These are phyloP conservation scores for Aspergillus pseudoterreus DNA, from an alignment of 2,329 filamentous ascomycete species.

Conservation along the genomic window DNA sequence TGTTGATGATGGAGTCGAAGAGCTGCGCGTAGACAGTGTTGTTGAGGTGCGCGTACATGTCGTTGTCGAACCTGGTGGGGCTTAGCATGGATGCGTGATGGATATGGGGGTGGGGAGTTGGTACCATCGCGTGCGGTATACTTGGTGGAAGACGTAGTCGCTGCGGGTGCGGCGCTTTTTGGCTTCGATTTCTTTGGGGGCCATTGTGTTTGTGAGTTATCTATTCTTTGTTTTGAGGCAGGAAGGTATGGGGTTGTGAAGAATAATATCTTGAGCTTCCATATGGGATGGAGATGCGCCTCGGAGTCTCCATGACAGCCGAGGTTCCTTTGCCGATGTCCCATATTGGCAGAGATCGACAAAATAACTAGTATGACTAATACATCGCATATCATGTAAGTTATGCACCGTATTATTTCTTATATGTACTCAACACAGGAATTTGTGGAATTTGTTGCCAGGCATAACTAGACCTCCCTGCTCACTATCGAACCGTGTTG, in stretches of 20 bases:
- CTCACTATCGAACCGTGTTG: too few species aligned
- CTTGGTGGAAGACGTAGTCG: slow-evolving; percentile 75
- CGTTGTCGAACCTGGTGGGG: slow-evolving; percentile 72
- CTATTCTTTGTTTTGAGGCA: not conserved
- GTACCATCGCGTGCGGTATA: slow-evolving; percentile 84
- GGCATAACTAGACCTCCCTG: too few species aligned
- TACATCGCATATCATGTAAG: not conserved
- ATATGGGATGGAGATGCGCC: not conserved
- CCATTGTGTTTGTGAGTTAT: slow-evolving; percentile 13
- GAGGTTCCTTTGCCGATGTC: not conserved
- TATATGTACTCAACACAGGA: too few species aligned
- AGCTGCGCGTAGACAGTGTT: slow-evolving; percentile 83
- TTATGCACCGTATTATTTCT: too few species aligned
- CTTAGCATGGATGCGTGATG: not conserved
- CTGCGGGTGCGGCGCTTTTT: slow-evolving; percentile 59
- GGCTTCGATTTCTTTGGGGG: slow-evolving; percentile 35
- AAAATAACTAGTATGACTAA: not conserved
- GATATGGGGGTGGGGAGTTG: slow-evolving; percentile 5
- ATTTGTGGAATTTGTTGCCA: too few species aligned
- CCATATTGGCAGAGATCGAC: not conserved
- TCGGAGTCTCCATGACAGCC: not conserved
- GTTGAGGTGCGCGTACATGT: slow-evolving; percentile 94
- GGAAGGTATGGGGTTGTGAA: not conserved
- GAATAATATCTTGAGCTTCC: not conserved
- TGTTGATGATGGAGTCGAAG: slow-evolving; percentile 87